Evolutionary conservation across 371 early-diverging fungal genomes (phyloP).

Genomic region (Apophysomyces trapeziformis): DNA sequence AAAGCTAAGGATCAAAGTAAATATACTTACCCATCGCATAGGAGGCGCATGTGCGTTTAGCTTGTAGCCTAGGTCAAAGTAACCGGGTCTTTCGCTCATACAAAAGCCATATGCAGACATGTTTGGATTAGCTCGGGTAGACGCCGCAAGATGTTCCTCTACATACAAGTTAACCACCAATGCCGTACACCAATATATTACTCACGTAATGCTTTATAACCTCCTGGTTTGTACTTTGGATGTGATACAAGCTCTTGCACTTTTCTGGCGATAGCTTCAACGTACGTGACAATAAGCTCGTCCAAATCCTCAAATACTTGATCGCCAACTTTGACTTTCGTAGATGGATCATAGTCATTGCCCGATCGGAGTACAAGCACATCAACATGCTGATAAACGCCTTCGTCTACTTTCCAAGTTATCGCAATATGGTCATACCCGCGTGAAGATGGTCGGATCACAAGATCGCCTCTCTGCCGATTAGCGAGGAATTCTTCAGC

Average conservation of each 20-base stretch:
- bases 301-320: conserved; percentile 84
- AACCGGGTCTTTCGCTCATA: conserved; percentile 53
- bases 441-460: conserved; percentile 92
- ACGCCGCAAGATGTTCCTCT: conserved; percentile 40
- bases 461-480: conserved; percentile 78
- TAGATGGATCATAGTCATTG: conserved; percentile 69
- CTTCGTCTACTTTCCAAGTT: conserved; percentile 91
- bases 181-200: not conserved
- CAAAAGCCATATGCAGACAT: conserved; percentile 64
- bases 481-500: conserved; percentile 76
- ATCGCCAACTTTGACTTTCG: conserved; percentile 63
- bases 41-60: conserved; percentile 41
- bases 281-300: conserved; percentile 86
- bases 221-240: conserved; percentile 63
- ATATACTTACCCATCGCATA: conserved; percentile 40
- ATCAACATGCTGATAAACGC: conserved; percentile 89
- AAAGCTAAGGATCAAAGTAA: not conserved
- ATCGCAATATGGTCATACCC: conserved; percentile 88
- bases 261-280: conserved; percentile 80
- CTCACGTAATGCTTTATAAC: conserved; percentile 37
- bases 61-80: conserved; percentile 57
- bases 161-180: not conserved
- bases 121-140: conserved; percentile 54
- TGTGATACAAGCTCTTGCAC: conserved; percentile 68
- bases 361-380: conserved; percentile 79